phyloP scores from a whole-genome alignment of 2,329 filamentous ascomycete genomes.

The Aspergillus proliferans region DNA sequence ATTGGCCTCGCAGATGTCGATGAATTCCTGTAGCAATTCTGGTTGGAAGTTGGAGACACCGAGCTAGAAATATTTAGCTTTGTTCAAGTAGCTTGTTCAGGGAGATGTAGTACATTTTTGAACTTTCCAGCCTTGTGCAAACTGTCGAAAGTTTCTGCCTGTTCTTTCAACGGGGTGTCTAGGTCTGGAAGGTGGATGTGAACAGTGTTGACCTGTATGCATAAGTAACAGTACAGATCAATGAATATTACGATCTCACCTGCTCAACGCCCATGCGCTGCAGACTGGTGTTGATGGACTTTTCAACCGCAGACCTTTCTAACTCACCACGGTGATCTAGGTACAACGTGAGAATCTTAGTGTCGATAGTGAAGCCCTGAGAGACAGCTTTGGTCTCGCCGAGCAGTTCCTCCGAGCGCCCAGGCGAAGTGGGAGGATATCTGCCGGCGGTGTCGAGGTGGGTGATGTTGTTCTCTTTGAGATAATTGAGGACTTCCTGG shows the following conservation, averaged over 20 bases:
- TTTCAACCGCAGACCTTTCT: constrained; percentile 16
- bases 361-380: constrained; percentile 26
- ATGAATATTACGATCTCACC: too few species aligned
- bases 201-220: constrained; percentile 26
- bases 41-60: constrained; percentile 35
- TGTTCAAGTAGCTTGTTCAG: not conserved
- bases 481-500: not conserved
- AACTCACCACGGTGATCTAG: constrained; percentile 18
- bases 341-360: constrained; percentile 26
- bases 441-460: constrained; percentile 1
- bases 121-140: constrained; percentile 25
- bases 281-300: constrained; percentile 24
- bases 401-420: not conserved
- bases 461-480: not conserved
- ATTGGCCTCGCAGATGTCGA: constrained; percentile 29
- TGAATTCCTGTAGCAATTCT: constrained; percentile 22
- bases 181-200: constrained; percentile 33
- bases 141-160: constrained; percentile 27
- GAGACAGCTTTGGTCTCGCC: constrained; percentile 1
- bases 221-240: too few species aligned
- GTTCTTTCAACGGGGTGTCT: constrained; percentile 30
- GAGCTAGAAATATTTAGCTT: constrained; percentile 18
- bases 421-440: not conserved
- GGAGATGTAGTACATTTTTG: constrained; percentile 15
- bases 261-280: constrained; percentile 16